Evolutionary conservation across 768 basidiomycete species (phyloP).

Genomic region (Solioccasus polychromus): DNA sequence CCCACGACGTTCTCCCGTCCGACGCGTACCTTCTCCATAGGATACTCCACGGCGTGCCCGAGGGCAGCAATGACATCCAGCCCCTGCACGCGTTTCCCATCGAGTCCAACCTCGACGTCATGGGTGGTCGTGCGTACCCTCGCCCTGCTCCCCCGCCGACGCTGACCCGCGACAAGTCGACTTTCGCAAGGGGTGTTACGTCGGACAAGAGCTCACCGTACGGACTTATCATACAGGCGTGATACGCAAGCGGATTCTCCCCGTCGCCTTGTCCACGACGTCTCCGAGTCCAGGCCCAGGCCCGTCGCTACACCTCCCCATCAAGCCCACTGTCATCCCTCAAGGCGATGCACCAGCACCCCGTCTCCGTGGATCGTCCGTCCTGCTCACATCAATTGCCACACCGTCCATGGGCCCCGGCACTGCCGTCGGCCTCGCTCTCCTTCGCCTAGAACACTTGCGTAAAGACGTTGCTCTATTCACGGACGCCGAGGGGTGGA

Average conservation of each 20-base stretch:
- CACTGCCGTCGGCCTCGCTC: slow-evolving; percentile 65
- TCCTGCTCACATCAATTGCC: slow-evolving; percentile 57
- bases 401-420: slow-evolving; percentile 22
- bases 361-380: slow-evolving; percentile 72
- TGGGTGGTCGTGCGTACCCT: slow-evolving; percentile 78
- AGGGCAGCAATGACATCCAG: slow-evolving; percentile 74
- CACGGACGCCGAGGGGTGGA: slow-evolving; percentile 30
- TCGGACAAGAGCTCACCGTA: slow-evolving; percentile 96
- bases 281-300: slow-evolving; percentile 10
- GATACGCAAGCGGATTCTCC: slow-evolving; percentile 85
- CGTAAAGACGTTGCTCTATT: slow-evolving; percentile 25
- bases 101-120: slow-evolving; percentile 91
- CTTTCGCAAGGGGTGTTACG: slow-evolving; percentile 96
- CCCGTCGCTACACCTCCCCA: slow-evolving; percentile 20
- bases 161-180: slow-evolving; percentile 57
- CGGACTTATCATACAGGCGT: slow-evolving; percentile 94
- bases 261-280: slow-evolving; percentile 54
- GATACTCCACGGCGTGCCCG: slow-evolving; percentile 80
- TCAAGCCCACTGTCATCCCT: slow-evolving; percentile 23
- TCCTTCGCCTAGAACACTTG: slow-evolving; percentile 74
- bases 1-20: slow-evolving; percentile 49
- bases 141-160: not conserved
- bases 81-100: slow-evolving; percentile 84
- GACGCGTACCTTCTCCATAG: slow-evolving; percentile 77
- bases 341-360: slow-evolving; percentile 36